Conservation (phyloP, 1,284 basidiomycete genomes). For the Rhodotorula sp. region DNA sequence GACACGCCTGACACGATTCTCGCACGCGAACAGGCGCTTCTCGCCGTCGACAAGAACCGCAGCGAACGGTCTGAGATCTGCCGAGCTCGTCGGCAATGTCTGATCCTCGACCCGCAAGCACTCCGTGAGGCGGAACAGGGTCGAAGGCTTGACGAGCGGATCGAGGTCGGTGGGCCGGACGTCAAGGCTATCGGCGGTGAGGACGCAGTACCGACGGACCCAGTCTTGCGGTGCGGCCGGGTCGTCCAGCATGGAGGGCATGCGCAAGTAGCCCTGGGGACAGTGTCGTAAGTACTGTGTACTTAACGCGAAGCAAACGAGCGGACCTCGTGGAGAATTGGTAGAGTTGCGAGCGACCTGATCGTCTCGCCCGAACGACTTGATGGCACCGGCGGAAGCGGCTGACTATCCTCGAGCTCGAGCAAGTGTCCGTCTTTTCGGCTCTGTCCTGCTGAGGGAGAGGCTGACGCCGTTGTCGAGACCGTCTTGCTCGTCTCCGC, state of each 20-base stretch:
- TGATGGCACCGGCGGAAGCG: too few species aligned
- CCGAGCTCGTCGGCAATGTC: neutral
- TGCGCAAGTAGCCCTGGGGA: slow-evolving; percentile 19
- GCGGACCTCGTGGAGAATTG: too few species aligned
- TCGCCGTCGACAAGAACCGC: slow-evolving; percentile 9
- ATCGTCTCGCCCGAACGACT: too few species aligned
- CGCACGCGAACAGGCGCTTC: neutral
- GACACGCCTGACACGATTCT: slow-evolving; percentile 11
- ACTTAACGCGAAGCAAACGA: too few species aligned
- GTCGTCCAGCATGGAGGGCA: neutral
- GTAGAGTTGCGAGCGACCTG: too few species aligned
- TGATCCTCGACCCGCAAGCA: slow-evolving; percentile 14
- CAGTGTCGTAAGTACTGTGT: too few species aligned
- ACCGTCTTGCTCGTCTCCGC: neutral
- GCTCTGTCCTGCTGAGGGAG: neutral
- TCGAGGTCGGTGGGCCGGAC: slow-evolving; percentile 28
- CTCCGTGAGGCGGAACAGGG: neutral
- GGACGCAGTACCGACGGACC: slow-evolving; percentile 16
- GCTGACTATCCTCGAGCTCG: too few species aligned
- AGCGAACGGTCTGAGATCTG: slow-evolving; percentile 9
- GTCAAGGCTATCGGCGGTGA: slow-evolving; percentile 11
- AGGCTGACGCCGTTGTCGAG: neutral
- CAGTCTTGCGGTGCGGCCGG: neutral
- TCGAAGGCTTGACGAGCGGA: neutral
- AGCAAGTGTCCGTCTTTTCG: too few species aligned